Conservation (phyloP, 1,284 basidiomycete genomes). For the Wolfiporia cocos region DNA sequence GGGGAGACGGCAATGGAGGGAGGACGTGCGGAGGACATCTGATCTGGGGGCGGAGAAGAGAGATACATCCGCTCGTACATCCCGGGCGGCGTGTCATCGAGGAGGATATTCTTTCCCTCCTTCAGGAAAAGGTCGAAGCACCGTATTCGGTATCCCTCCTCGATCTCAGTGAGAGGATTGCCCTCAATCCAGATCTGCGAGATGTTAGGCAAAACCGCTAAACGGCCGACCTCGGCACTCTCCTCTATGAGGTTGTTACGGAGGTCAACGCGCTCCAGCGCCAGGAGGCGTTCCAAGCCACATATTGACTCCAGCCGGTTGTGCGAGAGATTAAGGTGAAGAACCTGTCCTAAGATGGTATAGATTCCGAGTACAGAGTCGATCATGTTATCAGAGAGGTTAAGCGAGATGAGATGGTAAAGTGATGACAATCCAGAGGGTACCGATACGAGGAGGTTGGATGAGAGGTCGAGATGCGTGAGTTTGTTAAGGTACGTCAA, state of each 20-base stretch:
- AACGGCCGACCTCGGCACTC: slow-evolving; percentile 78
- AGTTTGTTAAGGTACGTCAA: slow-evolving; percentile 71
- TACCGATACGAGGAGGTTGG: slow-evolving; percentile 84
- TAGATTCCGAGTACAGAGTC: slow-evolving; percentile 91
- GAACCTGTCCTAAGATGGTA: slow-evolving; percentile 72
- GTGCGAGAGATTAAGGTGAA: slow-evolving; percentile 69
- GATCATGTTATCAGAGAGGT: slow-evolving; percentile 93
- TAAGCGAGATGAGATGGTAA: slow-evolving; percentile 79
- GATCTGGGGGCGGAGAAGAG: slow-evolving; percentile 38
- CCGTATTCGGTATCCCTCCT: slow-evolving; percentile 68
- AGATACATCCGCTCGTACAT: slow-evolving; percentile 75
- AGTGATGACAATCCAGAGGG: slow-evolving; percentile 73
- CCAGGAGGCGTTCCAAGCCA: slow-evolving; percentile 83
- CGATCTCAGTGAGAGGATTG: slow-evolving; percentile 71
- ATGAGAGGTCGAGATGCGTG: slow-evolving; percentile 86
- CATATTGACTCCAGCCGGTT: slow-evolving; percentile 93
- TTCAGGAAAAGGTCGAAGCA: slow-evolving; percentile 82
- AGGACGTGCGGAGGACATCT: slow-evolving; percentile 45
- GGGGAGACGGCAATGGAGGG: slow-evolving; percentile 45
- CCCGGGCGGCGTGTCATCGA: slow-evolving; percentile 73
- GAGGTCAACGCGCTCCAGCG: slow-evolving; percentile 84
- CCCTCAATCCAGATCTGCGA: slow-evolving; percentile 74
- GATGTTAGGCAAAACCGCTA: slow-evolving; percentile 77
- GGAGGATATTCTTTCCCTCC: slow-evolving; percentile 65
- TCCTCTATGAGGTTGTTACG: slow-evolving; percentile 80